A percentile compares a stretch with the other conserved stretches of the same genome.
Conservation (phyloP, 345 rosid species). For the Aquilaria malaccensis region DNA sequence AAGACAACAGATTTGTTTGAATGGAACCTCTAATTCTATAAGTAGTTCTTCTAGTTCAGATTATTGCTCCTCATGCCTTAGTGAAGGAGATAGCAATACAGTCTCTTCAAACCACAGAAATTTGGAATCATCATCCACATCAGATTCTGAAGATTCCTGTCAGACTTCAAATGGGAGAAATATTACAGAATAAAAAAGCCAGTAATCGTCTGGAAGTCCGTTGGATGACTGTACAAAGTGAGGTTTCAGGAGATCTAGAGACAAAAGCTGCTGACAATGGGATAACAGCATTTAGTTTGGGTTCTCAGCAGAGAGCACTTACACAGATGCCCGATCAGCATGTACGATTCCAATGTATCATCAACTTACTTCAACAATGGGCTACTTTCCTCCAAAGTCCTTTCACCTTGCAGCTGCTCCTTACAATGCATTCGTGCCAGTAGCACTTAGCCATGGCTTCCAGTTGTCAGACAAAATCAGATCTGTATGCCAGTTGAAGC, state of each 20-base stretch:
- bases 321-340: constrained; percentile 51
- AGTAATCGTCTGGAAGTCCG: constrained; percentile 23
- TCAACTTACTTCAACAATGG: constrained; percentile 60
- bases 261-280: constrained; percentile 27
- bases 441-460: constrained; percentile 36
- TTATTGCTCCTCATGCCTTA: constrained; percentile 80
- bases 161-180: constrained; percentile 63
- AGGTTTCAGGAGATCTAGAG: constrained; percentile 25
- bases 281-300: constrained; percentile 23
- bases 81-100: constrained; percentile 78
- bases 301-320: constrained; percentile 44
- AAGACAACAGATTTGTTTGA: constrained; percentile 13
- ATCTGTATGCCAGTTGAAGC: constrained; percentile 19
- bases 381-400: constrained; percentile 76
- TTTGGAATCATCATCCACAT: constrained; percentile 65
- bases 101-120: constrained; percentile 61
- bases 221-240: constrained; percentile 19
- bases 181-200: constrained; percentile 25
- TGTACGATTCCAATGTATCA: constrained; percentile 41
- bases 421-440: constrained; percentile 51
- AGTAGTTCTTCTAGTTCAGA: constrained; percentile 68
- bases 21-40: constrained; percentile 33
- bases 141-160: constrained; percentile 78
- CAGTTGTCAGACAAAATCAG: constrained; percentile 32
- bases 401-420: constrained; percentile 63